A percentile compares a stretch with the other conserved stretches of the same genome.
Evolutionary conservation across 441 rosid species (phyloP).

Genomic region (Geranium incanum): DNA sequence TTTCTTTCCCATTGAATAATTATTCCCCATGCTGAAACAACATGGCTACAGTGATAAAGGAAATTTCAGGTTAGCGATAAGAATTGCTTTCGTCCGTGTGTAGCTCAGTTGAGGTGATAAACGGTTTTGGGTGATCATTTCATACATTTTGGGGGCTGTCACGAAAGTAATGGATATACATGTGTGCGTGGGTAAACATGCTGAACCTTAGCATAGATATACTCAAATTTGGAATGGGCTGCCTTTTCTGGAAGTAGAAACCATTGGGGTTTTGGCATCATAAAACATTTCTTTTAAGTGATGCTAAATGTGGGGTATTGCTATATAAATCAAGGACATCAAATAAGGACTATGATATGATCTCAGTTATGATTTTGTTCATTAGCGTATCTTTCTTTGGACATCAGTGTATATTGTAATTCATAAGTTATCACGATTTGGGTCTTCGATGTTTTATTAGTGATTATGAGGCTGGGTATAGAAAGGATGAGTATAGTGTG

Average conservation of each 20-base stretch:
- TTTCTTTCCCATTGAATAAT: neutral
- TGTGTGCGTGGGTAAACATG: neutral
- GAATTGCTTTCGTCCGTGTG: neutral
- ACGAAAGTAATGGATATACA: neutral
- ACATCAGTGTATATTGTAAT: neutral
- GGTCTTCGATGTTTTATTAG: neutral
- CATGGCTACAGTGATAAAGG: neutral
- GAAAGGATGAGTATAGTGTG: neutral
- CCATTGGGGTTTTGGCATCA: neutral
- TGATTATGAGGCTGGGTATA: neutral
- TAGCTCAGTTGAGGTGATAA: neutral
- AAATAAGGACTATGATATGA: neutral
- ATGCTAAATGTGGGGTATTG: neutral
- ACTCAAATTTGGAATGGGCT: neutral
- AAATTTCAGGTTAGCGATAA: neutral
- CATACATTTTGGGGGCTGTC: neutral
- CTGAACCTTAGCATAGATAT: neutral
- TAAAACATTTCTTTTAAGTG: neutral
- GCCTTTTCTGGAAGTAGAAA: neutral
- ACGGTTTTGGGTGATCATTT: constrained; percentile 2
- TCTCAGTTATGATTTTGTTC: constrained; percentile 1
- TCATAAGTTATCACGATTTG: neutral
- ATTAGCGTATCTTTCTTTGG: neutral
- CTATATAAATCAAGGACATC: neutral
- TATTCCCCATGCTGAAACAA: neutral